Evolutionary conservation across 352 stramenopile species (phyloP), one percentile per base, ranked within the genome.

Genomic region (Phytopythium boreale): DNA sequence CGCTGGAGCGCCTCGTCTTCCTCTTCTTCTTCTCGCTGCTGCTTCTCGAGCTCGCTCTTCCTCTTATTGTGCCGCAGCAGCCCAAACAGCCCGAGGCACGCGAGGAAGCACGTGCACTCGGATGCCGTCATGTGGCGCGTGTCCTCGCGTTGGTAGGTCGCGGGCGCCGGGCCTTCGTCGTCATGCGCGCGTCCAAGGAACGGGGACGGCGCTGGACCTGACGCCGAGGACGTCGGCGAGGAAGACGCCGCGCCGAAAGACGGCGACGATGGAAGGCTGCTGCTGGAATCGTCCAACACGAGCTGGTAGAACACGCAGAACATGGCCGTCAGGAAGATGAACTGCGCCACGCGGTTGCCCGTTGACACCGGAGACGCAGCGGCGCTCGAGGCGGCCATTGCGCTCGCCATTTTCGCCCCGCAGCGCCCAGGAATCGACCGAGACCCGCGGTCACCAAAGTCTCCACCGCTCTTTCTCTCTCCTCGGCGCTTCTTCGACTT

Each of bases 291-390:
- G 12, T 22, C 37, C 20, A 22, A 5, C 10, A 41, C 37, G 36
- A 87, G 69, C 70, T 88, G 81, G 67, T 87, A 87, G 56, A 82
- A 26, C 29, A 84, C 76, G 55, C 79, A 83, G 52, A 74, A 79
- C 36, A 87, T 67, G 51, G 76, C 79, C 44, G 70, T 79, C 39
- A 82, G 52, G 41, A 87, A 76, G 59, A 88, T 76, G 63, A 89
- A 87, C 65, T 87, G 81, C 43, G 75, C 79, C 53, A 88, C 67
- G 63, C 78, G 76, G 59, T 88, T 81, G 60, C 79, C 79, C 43
- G 69, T 72, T 8, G 67, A 82, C 50, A 84, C 66, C 6, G 29
- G 52, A 27, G 43, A 50, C 20, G 19, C 19, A 0, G 43, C 4
- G 19, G 43, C 5, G 5, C 6, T 20, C 4, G 43, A 5, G 9